Evolutionary conservation across 2,329 filamentous ascomycete species (phyloP), one percentile per base, ranked within the genome.

Genomic region (Sporothrix globosa): DNA sequence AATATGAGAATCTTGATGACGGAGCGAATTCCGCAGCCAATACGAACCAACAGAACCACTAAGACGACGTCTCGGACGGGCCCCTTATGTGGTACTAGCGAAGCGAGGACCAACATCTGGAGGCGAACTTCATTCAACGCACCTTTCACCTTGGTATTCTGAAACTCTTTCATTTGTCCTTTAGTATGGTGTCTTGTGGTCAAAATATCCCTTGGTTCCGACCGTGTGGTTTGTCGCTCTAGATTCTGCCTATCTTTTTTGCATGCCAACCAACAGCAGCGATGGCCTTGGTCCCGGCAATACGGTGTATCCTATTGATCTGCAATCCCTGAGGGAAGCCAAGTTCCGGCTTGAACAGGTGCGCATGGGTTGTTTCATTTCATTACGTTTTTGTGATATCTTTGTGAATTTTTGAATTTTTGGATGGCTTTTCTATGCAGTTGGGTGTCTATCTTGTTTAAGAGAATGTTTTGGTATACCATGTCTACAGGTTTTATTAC

Each of bases 11-110:
- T 24, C 44, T 13, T 13, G 14, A n/a, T 34, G 24, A 30, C 61
- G 44, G 61, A 27, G 24, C 27, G 61, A 65, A 50, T 65, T 65
- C 44, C 61, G 61, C 60, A 50, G 41, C 39, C 46, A 48, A 30
- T 7, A n/a, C 44, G 14, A 9, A 65, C 14, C 44, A 11, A 30
- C 21, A 65, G 54, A 30, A 48, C 13, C 11, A 34, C 41, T 44
- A 65, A 65, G 21, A 50, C 9, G n/a, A 44, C 24, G 10, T 17
- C 14, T 24, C 24, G 44, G 27, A 65, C 24, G 39, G 44, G n/a
- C 17, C 39, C 39, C 39, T 39, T 46, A 4, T 63, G 27, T 10
- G 39, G 39, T 11, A 6, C 58, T 63, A 46, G 58, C 41, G 58
- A 39, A 6, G 19, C 19, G 54, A 58, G 30, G n/a, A 27, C 39